A percentile compares a stretch with the other conserved stretches of the same genome.
phyloP scores from a whole-genome alignment of 129 eudicot species.

The Helianthus tuberosus region DNA sequence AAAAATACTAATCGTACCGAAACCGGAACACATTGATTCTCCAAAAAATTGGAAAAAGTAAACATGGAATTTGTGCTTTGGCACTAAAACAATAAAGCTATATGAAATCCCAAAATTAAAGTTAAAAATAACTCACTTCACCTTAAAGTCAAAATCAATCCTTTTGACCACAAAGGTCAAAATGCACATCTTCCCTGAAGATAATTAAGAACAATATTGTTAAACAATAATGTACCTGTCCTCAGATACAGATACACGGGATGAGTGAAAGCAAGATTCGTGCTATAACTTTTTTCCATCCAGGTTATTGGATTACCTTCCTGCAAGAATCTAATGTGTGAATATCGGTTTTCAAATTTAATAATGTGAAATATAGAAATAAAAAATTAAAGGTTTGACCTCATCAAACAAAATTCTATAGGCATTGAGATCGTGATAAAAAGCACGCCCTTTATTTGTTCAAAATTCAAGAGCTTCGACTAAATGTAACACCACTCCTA shows the following conservation, averaged over 20 bases:
- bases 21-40: slow-evolving; percentile 33
- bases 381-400: slow-evolving; percentile 31
- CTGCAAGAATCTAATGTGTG: slow-evolving; percentile 30
- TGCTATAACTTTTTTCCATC: slow-evolving; percentile 64
- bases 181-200: no score
- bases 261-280: slow-evolving; percentile 69
- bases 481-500: slow-evolving; percentile 62
- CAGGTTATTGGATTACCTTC: slow-evolving; percentile 51
- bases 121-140: no score
- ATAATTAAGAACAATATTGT: no score
- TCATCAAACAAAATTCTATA: slow-evolving; percentile 69
- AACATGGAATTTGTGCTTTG: slow-evolving; percentile 31
- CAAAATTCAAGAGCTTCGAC: slow-evolving; percentile 78
- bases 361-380: not conserved
- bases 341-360: slow-evolving; percentile 13
- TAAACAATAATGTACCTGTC: slow-evolving; percentile 39
- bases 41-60: slow-evolving; percentile 46
- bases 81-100: no score
- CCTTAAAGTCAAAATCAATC: no score
- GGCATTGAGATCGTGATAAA: slow-evolving; percentile 76
- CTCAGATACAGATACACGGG: slow-evolving; percentile 52
- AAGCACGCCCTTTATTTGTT: slow-evolving; percentile 63
- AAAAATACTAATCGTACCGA: not conserved
- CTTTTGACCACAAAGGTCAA: no score
- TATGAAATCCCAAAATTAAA: no score